Evolutionary conservation across 768 basidiomycete genomes (phyloP), one percentile per base, ranked within the genome.

Genomic region (Russula olivacea): DNA sequence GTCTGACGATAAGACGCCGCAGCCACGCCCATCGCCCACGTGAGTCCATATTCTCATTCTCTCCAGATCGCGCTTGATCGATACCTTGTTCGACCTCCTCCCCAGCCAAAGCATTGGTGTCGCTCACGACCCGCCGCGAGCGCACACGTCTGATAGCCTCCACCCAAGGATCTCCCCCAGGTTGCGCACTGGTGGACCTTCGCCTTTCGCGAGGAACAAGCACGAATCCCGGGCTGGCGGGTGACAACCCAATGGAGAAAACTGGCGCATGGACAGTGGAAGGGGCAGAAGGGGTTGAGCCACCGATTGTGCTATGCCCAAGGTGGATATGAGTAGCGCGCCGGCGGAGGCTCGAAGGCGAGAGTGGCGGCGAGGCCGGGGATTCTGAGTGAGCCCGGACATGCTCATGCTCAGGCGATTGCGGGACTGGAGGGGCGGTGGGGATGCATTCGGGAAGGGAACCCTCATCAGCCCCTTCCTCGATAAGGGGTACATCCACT

Each of bases 211-310:
- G 72, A 23, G 86, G 86, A 57, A 83, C 76, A 51, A 88, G 79
- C n/a, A 80, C 77, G 68, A 90, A 91, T n/a, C 89, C 89, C 36
- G 89, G 89, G 68, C 86, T 88, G 59, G 86, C 75, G 17, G 89
- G 86, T 28, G 87, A 88, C 45, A 91, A 69, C 5, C 89, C 89
- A 66, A 91, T 89, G 67, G 86, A 84, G 74, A 91, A 84, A 8
- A 87, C 89, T 4, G 70, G 66, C 9, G 72, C 67, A 49, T 69
- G 59, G 10, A 66, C 55, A 67, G 68, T 4, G 63, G 70, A 48
- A 41, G 50, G 47, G 36, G 61, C 55, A 14, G 54, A 43, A 43
- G 55, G 51, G 30, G 48, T 23, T 34, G 63, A 43, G 50, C 67
- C 57, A n/a, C 63, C 54, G 51, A 64, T 41, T 49, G 68, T 67